Percentiles rank a stretch among this genome's conserved stretches.
phyloP scores from a whole-genome alignment of 441 rosid species.

The Macaranga tanarius region DNA sequence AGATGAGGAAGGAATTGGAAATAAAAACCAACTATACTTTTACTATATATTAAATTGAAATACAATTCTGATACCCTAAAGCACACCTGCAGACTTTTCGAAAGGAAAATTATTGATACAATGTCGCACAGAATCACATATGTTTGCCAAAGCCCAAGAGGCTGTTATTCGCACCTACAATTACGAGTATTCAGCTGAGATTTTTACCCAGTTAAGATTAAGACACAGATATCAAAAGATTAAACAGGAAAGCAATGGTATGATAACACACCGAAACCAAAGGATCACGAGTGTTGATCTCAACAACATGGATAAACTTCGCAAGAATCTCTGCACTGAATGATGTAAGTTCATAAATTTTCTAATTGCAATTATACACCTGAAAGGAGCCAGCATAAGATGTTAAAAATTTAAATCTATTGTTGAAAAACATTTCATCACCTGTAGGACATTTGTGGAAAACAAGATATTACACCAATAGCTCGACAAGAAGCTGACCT shows the following conservation, averaged over 20 bases:
- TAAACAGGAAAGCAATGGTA: slow-evolving; percentile 12
- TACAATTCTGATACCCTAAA: slow-evolving; percentile 14
- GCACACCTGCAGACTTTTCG: slow-evolving; percentile 39
- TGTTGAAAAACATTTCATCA: slow-evolving; percentile 30
- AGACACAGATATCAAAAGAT: slow-evolving; percentile 20
- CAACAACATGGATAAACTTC: slow-evolving; percentile 72
- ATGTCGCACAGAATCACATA: slow-evolving; percentile 73
- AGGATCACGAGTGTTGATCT: slow-evolving; percentile 63
- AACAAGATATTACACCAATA: slow-evolving; percentile 85
- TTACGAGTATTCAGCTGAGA: slow-evolving; percentile 23
- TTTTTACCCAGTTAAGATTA: slow-evolving; percentile 16
- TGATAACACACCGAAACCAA: slow-evolving; percentile 56
- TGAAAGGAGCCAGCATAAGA: slow-evolving; percentile 20
- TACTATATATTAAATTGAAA: slow-evolving; percentile 15
- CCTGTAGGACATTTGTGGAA: slow-evolving; percentile 67
- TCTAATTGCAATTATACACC: slow-evolving; percentile 24
- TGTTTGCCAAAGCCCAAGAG: slow-evolving; percentile 95
- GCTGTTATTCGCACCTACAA: slow-evolving; percentile 84
- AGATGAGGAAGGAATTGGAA: slow-evolving; percentile 14
- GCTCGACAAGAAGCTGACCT: slow-evolving; percentile 97
- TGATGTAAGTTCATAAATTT: slow-evolving; percentile 38
- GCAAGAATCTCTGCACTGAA: slow-evolving; percentile 77
- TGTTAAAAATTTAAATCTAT: slow-evolving; percentile 11
- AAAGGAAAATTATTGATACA: slow-evolving; percentile 44
- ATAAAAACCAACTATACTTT: slow-evolving; percentile 18